These are phyloP conservation scores for Chlorociboria aeruginascens DNA, from an alignment of 495 filamentous ascomycete genomes.

Conservation along the genomic window DNA sequence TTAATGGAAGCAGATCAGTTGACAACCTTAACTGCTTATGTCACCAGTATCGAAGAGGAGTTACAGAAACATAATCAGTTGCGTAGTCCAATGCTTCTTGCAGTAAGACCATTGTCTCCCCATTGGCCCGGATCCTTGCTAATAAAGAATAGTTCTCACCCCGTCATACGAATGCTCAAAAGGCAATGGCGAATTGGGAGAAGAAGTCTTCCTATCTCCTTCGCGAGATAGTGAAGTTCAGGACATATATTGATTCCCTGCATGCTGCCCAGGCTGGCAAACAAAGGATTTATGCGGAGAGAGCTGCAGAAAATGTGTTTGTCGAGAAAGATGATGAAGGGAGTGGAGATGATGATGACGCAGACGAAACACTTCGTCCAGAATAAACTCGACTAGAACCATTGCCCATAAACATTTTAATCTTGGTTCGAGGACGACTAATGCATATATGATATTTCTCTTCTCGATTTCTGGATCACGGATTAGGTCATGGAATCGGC, in stretches of 20 bases:
- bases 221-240: conserved; percentile 92
- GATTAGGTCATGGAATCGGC: no score
- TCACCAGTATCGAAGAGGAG: conserved; percentile 76
- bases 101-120: conserved; percentile 35
- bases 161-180: conserved; percentile 64
- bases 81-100: conserved; percentile 69
- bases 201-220: conserved; percentile 83
- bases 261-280: conserved; percentile 29
- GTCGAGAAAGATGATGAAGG: conserved; percentile 1
- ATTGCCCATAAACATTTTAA: no score
- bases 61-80: conserved; percentile 79
- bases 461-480: no score
- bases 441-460: no score
- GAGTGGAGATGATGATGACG: conserved; percentile 5
- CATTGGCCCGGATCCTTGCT: neutral
- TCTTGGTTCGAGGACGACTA: no score
- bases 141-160: conserved; percentile 54
- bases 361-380: conserved; percentile 1
- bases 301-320: conserved; percentile 29
- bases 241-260: conserved; percentile 83
- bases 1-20: conserved; percentile 74
- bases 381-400: no score
- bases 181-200: conserved; percentile 94
- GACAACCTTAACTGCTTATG: conserved; percentile 60
- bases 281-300: conserved; percentile 35